Evolutionary conservation across 805 yeast species (phyloP).

Genomic region (Spathaspora boniae): DNA sequence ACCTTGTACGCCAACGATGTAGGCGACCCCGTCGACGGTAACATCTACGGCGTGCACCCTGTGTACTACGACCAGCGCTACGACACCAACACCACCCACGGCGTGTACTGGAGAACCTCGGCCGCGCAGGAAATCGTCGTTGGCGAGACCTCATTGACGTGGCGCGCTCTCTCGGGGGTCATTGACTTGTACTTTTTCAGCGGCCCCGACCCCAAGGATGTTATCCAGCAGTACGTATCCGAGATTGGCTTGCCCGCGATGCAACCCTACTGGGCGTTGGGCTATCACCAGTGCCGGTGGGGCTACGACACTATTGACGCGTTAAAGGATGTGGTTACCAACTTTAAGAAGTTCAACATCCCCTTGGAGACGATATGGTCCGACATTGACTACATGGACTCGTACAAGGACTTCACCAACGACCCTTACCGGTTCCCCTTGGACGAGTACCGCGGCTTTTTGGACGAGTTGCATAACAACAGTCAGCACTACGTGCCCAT

Average conservation of each 20-base stretch:
- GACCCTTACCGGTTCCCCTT: conserved; percentile 20
- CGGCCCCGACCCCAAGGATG: conserved; percentile 22
- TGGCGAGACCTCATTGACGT: conserved; percentile 21
- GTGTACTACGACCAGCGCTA: conserved; percentile 27
- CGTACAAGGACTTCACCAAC: conserved; percentile 22
- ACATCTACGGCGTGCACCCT: conserved; percentile 31
- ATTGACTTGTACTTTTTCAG: conserved; percentile 24
- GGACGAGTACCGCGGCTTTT: conserved; percentile 13
- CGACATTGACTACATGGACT: conserved; percentile 24
- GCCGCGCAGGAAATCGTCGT: conserved; percentile 26
- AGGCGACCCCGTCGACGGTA: conserved; percentile 23
- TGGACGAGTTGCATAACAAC: conserved; percentile 16
- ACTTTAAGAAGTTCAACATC: conserved; percentile 15
- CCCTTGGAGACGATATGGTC: conserved; percentile 24
- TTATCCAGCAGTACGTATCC: conserved; percentile 18
- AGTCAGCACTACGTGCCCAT: conserved; percentile 24
- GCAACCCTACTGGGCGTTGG: conserved; percentile 25
- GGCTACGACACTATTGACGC: conserved; percentile 18
- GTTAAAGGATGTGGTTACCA: conserved; percentile 16
- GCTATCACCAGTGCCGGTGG: conserved; percentile 26
- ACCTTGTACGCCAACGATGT: conserved; percentile 28
- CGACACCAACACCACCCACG: conserved; percentile 21
- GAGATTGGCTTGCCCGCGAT: conserved; percentile 21
- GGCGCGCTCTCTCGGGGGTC: conserved; percentile 27
- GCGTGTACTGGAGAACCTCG: conserved; percentile 27